Evolutionary conservation across 345 rosid genomes (phyloP).

Genomic region (Brassica nigra): DNA sequence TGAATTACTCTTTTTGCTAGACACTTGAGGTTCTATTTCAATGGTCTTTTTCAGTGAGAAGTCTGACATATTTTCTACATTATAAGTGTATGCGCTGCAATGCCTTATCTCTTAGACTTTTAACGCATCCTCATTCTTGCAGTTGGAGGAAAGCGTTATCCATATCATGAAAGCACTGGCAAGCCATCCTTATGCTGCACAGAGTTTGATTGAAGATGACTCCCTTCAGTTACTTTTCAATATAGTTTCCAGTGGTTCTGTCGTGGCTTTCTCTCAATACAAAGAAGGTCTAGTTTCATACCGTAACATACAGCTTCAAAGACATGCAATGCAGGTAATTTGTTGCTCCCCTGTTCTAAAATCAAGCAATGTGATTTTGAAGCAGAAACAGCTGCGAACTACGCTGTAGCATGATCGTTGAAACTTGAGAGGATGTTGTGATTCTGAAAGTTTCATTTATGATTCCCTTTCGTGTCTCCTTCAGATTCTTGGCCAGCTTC

Average conservation of each 20-base stretch:
- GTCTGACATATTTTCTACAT: conserved; percentile 4
- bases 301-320: conserved; percentile 85
- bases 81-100: neutral
- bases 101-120: neutral
- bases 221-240: conserved; percentile 81
- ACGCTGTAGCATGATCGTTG: neutral
- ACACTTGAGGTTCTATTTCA: conserved; percentile 75
- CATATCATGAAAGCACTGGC: conserved; percentile 95
- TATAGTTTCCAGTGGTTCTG: conserved; percentile 83
- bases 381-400: neutral
- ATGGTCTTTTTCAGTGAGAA: conserved; percentile 9
- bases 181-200: conserved; percentile 85
- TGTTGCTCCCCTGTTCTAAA: neutral
- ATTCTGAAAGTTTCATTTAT: conserved; percentile 21
- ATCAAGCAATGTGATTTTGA: neutral
- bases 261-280: conserved; percentile 58
- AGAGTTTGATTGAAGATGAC: conserved; percentile 91
- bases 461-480: conserved; percentile 22
- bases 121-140: conserved; percentile 33
- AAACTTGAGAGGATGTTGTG: conserved; percentile 26
- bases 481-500: conserved; percentile 90
- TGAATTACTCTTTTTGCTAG: conserved; percentile 48
- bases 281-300: conserved; percentile 68
- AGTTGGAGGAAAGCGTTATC: conserved; percentile 87
- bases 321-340: conserved; percentile 99